phyloP scores from a whole-genome alignment of 495 filamentous ascomycete genomes.

The Staphylotrichum longicolle region DNA sequence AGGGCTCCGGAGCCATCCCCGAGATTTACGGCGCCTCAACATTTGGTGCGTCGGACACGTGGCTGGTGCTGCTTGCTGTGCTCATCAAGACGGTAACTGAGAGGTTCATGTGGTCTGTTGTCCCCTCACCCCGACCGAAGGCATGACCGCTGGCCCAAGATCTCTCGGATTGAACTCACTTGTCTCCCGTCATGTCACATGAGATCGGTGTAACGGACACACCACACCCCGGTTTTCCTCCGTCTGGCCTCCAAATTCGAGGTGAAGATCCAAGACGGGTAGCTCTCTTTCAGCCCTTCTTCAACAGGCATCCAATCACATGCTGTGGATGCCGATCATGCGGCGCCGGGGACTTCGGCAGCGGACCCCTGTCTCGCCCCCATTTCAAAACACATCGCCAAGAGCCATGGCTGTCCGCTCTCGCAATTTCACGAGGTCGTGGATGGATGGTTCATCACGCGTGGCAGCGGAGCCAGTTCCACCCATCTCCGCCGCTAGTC shows the following conservation, averaged over 20 bases:
- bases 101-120: too few relatives aligned
- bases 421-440: neutral
- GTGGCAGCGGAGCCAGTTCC: neutral
- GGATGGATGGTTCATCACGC: neutral
- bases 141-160: too few relatives aligned
- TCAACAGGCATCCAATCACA: neutral
- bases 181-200: too few relatives aligned
- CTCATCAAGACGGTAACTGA: too few relatives aligned
- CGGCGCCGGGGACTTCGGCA: neutral
- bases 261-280: too few relatives aligned
- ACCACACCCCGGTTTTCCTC: neutral
- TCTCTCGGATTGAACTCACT: too few relatives aligned
- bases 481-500: conserved; percentile 1
- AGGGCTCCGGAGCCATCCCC: too few relatives aligned
- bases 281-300: neutral
- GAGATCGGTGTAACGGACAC: too few relatives aligned
- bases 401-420: neutral
- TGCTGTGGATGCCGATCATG: neutral
- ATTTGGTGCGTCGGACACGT: too few relatives aligned
- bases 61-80: too few relatives aligned
- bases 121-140: too few relatives aligned
- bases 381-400: neutral
- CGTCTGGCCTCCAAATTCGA: neutral
- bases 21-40: too few relatives aligned
- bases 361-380: neutral